These are phyloP conservation scores for Acorus calamus DNA, from an alignment of 106 monocot genomes.

Conservation along the genomic window DNA sequence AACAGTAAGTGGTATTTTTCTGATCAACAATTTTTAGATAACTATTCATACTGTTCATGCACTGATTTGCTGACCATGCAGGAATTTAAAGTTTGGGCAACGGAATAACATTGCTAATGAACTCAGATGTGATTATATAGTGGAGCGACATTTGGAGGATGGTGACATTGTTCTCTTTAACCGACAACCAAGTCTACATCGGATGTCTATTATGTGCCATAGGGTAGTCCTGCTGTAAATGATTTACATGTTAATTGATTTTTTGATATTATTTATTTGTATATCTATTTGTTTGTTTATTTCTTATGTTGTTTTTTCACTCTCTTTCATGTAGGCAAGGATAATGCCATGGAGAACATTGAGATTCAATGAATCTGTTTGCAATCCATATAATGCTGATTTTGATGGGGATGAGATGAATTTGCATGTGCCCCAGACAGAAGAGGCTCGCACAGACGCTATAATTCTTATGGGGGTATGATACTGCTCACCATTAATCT, in stretches of 20 bases:
- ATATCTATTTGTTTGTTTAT: not conserved
- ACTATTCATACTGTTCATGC: no score
- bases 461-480: constrained; percentile 97
- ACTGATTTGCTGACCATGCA: constrained; percentile 10
- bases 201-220: constrained; percentile 99
- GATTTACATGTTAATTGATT: not conserved
- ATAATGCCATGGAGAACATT: constrained; percentile 97
- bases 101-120: constrained; percentile 73
- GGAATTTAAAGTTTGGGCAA: constrained; percentile 66
- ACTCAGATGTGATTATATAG: constrained; percentile 73
- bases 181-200: constrained; percentile 95
- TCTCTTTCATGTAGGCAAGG: constrained; percentile 48
- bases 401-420: constrained; percentile 99
- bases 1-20: constrained; percentile 27
- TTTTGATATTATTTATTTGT: not conserved
- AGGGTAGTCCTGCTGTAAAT: constrained; percentile 35
- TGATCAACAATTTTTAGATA: no score
- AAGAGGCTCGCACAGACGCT: constrained; percentile 99
- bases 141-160: constrained; percentile 92
- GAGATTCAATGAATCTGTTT: constrained; percentile 98
- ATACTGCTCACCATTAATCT: not conserved
- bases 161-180: constrained; percentile 98
- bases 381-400: constrained; percentile 99
- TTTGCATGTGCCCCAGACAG: constrained; percentile 96
- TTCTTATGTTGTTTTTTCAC: not conserved